Percentiles rank a stretch among this genome's conserved stretches.
phyloP scores from a whole-genome alignment of 2,329 filamentous ascomycete genomes.

The Hirsutella minnesotensis region DNA sequence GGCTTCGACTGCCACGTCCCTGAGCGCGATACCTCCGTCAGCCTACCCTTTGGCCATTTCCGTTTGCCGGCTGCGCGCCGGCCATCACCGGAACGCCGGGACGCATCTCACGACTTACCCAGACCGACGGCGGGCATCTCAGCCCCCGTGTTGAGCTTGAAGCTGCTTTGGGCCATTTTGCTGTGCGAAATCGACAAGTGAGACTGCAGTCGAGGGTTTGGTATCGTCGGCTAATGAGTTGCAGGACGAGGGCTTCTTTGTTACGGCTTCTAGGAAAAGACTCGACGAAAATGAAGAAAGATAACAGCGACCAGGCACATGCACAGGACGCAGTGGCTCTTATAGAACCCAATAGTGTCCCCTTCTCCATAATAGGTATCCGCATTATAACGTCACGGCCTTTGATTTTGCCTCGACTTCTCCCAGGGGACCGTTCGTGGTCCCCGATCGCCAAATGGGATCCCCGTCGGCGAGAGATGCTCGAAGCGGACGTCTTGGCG shows the following conservation, averaged over 20 bases:
- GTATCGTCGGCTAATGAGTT: background rate
- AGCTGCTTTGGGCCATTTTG: conserved; percentile 19
- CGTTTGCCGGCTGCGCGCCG: no score
- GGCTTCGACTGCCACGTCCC: conserved; percentile 54
- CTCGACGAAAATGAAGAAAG: no score
- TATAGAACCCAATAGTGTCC: no score
- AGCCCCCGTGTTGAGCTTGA: conserved; percentile 53
- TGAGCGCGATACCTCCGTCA: conserved; percentile 12
- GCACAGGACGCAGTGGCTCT: no score
- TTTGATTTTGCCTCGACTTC: background rate
- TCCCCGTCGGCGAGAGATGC: conserved; percentile 5
- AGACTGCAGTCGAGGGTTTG: no score
- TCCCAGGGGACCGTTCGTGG: background rate
- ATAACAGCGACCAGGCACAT: no score
- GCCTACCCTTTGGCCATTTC: background rate
- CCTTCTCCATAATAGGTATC: no score
- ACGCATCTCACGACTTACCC: conserved; percentile 30
- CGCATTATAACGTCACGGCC: no score
- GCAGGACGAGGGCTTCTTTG: background rate
- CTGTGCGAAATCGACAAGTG: background rate
- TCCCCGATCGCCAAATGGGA: conserved; percentile 1
- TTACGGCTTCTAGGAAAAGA: background rate
- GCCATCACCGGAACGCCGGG: background rate
- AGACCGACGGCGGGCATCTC: conserved; percentile 53
- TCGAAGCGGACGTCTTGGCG: background rate